Percentiles rank a stretch among this genome's conserved stretches.
phyloP scores from a whole-genome alignment of 805 yeast species.

The Wickerhamomyces subpelliculosus region DNA sequence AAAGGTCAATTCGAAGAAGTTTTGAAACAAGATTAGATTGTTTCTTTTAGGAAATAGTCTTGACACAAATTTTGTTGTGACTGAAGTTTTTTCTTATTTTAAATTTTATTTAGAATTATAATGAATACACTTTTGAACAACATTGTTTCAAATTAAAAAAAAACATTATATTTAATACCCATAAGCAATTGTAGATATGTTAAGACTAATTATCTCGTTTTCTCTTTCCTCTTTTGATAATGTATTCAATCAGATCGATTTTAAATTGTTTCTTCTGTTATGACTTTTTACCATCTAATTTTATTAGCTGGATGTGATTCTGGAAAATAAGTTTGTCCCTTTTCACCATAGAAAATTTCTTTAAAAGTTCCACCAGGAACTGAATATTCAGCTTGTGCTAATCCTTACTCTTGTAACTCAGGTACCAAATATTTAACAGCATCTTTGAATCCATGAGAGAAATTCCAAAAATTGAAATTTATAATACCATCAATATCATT shows the following conservation, averaged over 20 bases:
- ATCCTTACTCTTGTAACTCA: conserved; percentile 28
- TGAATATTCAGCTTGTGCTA: conserved; percentile 31
- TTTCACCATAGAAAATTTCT: conserved; percentile 10
- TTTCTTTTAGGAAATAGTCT: conserved; percentile 3
- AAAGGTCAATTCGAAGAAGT: conserved; percentile 64
- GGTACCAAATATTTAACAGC: conserved; percentile 31
- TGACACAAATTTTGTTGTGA: too few relatives aligned
- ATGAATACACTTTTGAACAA: too few relatives aligned
- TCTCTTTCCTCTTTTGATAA: too few relatives aligned
- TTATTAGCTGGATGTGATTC: conserved; percentile 4
- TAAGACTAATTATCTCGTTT: too few relatives aligned
- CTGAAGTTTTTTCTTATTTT: conserved; percentile 7
- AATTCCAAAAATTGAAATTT: conserved; percentile 31
- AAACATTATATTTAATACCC: too few relatives aligned
- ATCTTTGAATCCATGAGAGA: conserved; percentile 34
- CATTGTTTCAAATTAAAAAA: too few relatives aligned
- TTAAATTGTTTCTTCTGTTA: conserved; percentile 18
- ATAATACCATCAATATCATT: conserved; percentile 36
- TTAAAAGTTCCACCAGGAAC: conserved; percentile 17
- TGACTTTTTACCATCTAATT: conserved; percentile 12
- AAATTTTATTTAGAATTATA: too few relatives aligned
- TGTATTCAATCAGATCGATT: too few relatives aligned
- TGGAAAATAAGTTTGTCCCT: conserved; percentile 8
- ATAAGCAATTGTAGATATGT: too few relatives aligned
- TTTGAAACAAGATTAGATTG: conserved; percentile 51